Percentiles rank a stretch among this genome's conserved stretches.
Evolutionary conservation across 2,329 filamentous ascomycete genomes (phyloP).

Genomic region (Geosmithia putterillii): DNA sequence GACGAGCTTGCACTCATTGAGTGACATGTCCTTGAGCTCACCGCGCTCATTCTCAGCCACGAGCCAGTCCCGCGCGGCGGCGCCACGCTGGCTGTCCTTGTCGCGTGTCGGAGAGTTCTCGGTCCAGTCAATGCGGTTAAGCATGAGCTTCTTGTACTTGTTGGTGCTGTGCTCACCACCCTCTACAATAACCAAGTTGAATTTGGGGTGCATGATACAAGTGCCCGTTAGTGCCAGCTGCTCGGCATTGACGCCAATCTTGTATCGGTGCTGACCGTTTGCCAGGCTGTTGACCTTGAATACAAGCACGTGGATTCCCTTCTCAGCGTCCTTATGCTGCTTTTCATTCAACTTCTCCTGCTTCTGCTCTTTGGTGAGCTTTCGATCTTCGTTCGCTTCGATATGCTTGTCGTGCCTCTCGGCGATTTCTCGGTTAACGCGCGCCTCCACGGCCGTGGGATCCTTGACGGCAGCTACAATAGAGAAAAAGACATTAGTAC

Average conservation of each 20-base stretch:
- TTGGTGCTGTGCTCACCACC: slow-evolving; percentile 74
- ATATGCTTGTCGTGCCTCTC: slow-evolving; percentile 74
- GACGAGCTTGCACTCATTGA: slow-evolving; percentile 71
- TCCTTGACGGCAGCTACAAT: slow-evolving; percentile 61
- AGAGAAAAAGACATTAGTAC: not conserved
- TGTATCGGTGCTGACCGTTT: slow-evolving; percentile 88
- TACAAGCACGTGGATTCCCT: slow-evolving; percentile 75
- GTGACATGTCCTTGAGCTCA: slow-evolving; percentile 65
- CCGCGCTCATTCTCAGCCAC: slow-evolving; percentile 68
- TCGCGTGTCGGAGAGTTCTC: slow-evolving; percentile 66
- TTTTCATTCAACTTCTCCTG: slow-evolving; percentile 73
- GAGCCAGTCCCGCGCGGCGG: slow-evolving; percentile 54
- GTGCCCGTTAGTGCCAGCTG: slow-evolving; percentile 77
- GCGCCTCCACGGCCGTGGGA: slow-evolving; percentile 89
- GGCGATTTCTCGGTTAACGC: slow-evolving; percentile 85
- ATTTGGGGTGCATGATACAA: slow-evolving; percentile 82
- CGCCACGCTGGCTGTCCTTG: slow-evolving; percentile 46
- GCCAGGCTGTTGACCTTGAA: slow-evolving; percentile 85
- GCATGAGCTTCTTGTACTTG: slow-evolving; percentile 85
- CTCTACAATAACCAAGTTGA: slow-evolving; percentile 85
- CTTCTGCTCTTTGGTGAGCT: slow-evolving; percentile 77
- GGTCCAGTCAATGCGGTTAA: slow-evolving; percentile 88
- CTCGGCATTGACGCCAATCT: slow-evolving; percentile 85
- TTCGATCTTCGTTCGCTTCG: slow-evolving; percentile 67
- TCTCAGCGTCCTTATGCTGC: slow-evolving; percentile 77